A percentile compares a stretch with the other conserved stretches of the same genome.
These are phyloP conservation scores for Chenopodium berlandieri DNA, from an alignment of 148 eudicot genomes.

Conservation along the genomic window DNA sequence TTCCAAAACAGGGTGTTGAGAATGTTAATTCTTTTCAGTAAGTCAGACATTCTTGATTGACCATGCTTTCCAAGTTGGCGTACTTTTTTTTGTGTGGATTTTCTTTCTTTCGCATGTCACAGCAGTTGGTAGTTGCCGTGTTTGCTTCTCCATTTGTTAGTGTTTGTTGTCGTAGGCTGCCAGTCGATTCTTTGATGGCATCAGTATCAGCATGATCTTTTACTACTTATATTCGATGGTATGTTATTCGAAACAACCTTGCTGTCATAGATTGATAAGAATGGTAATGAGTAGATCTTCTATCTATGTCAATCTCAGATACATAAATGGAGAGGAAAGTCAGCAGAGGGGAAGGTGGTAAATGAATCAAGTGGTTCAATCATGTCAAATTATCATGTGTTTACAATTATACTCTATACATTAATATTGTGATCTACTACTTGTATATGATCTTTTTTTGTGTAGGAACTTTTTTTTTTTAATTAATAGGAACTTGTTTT, in stretches of 20 bases:
- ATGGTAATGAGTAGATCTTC: not conserved
- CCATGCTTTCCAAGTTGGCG: not conserved
- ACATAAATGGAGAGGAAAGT: not conserved
- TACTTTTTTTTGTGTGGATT: not conserved
- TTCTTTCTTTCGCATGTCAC: not conserved
- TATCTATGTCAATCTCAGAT: too few relatives aligned
- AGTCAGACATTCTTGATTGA: not conserved
- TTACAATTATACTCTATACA: too few relatives aligned
- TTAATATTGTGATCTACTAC: too few relatives aligned
- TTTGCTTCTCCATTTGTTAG: conserved; percentile 12
- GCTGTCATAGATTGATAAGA: not conserved
- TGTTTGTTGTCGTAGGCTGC: conserved; percentile 11
- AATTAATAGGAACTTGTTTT: too few relatives aligned
- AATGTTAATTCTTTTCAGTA: not conserved
- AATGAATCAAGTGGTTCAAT: too few relatives aligned
- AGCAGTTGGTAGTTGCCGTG: conserved; percentile 5
- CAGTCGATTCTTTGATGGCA: not conserved
- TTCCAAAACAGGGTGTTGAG: conserved; percentile 1
- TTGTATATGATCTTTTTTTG: too few relatives aligned
- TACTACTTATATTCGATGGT: not conserved
- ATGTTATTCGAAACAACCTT: not conserved
- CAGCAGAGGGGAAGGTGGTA: not conserved
- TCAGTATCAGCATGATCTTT: not conserved
- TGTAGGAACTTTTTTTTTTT: too few relatives aligned
- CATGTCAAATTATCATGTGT: too few relatives aligned